These are phyloP conservation scores for Cinnamomum chago DNA, from an alignment of 164 flowering plant species.

Conservation along the genomic window DNA sequence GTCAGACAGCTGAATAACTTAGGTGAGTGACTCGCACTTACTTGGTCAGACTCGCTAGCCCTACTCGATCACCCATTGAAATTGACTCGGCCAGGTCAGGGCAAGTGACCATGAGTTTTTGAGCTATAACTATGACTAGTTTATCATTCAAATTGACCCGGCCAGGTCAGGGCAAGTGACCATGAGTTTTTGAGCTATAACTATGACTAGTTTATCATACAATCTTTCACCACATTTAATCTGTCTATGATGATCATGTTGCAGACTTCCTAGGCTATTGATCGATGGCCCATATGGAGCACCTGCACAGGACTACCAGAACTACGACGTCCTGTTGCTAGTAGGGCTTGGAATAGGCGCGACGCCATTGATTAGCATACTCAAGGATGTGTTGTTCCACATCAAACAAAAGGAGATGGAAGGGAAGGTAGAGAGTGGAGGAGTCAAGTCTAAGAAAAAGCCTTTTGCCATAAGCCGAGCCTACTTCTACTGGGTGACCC, in stretches of 20 bases:
- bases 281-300: constrained; percentile 75
- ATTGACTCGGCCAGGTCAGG: too few species aligned
- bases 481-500: constrained; percentile 71
- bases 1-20: too few species aligned
- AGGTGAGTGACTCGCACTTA: too few species aligned
- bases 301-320: constrained; percentile 64
- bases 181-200: too few species aligned
- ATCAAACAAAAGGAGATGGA: constrained; percentile 29
- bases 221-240: constrained; percentile 1
- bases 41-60: too few species aligned
- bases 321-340: constrained; percentile 58
- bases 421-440: constrained; percentile 11
- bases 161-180: too few species aligned
- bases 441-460: constrained; percentile 8
- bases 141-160: too few species aligned
- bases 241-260: background rate
- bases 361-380: constrained; percentile 83
- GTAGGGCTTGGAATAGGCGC: constrained; percentile 94
- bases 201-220: background rate
- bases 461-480: constrained; percentile 35
- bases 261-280: constrained; percentile 46
- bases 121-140: too few species aligned
- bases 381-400: constrained; percentile 76
- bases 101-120: too few species aligned
- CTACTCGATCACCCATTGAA: too few species aligned